Percentiles rank a stretch among this genome's conserved stretches.
phyloP scores from a whole-genome alignment of 495 filamentous ascomycete species.

The Aspergillus sclerotiicarbonarius region DNA sequence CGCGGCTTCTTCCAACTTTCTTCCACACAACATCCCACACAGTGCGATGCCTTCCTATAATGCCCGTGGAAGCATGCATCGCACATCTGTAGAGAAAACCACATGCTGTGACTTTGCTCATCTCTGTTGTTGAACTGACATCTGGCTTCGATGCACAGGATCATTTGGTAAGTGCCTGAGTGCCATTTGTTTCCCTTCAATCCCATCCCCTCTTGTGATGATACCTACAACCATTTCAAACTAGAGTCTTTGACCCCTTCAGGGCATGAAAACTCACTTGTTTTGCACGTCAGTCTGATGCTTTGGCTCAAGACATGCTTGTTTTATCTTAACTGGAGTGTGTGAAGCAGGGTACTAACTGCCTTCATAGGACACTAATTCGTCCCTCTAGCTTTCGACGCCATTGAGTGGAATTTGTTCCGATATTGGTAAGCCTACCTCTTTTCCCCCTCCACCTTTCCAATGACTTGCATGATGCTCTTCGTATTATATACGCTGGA shows the following conservation, averaged over 20 bases:
- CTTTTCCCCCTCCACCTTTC: not conserved
- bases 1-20: slow-evolving; percentile 10
- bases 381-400: not conserved
- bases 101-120: slow-evolving; percentile 5
- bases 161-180: slow-evolving; percentile 14
- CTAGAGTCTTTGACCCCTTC: slow-evolving; percentile 99
- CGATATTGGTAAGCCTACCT: slow-evolving; percentile 31
- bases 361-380: slow-evolving; percentile 9
- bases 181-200: not conserved
- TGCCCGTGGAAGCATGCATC: slow-evolving; percentile 2
- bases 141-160: slow-evolving; percentile 4
- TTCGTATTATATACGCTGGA: slow-evolving; percentile 89
- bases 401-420: not conserved
- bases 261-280: slow-evolving; percentile 87
- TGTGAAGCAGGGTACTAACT: slow-evolving; percentile 30
- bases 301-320: slow-evolving; percentile 19
- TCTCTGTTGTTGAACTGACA: slow-evolving; percentile 7
- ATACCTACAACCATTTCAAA: slow-evolving; percentile 87
- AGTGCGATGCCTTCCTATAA: slow-evolving; percentile 7
- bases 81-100: slow-evolving; percentile 5
- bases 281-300: slow-evolving; percentile 99
- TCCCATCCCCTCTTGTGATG: slow-evolving; percentile 51
- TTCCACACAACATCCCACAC: slow-evolving; percentile 11
- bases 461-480: slow-evolving; percentile 66
- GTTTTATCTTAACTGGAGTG: not conserved